Percentiles rank a stretch among this genome's conserved stretches.
These are phyloP conservation scores for Termitomyces sp. DNA, from an alignment of 768 basidiomycete species.

Conservation along the genomic window DNA sequence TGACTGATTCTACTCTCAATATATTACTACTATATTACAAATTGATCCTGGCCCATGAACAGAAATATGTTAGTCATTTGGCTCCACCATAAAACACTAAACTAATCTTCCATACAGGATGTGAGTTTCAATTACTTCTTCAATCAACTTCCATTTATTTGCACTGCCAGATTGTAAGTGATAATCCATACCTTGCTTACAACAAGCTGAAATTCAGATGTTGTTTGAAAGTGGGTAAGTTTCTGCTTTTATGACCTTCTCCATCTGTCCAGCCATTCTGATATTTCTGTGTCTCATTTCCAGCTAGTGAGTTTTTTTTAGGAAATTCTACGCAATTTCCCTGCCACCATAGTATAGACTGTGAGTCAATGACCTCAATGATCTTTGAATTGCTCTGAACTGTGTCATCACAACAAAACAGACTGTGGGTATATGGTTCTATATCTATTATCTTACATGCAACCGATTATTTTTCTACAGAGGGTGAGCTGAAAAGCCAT, in stretches of 20 bases:
- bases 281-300: neutral
- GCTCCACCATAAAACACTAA: neutral
- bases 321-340: too few species aligned
- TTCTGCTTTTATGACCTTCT: too few species aligned
- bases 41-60: neutral
- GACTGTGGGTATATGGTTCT: too few species aligned
- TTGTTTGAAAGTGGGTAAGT: neutral
- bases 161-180: neutral
- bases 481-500: too few species aligned
- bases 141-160: neutral
- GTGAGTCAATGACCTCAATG: neutral
- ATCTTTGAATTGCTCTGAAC: neutral
- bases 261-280: too few species aligned
- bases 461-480: too few species aligned
- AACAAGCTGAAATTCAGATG: neutral
- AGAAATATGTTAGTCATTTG: neutral
- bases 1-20: too few species aligned
- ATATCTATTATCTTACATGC: too few species aligned
- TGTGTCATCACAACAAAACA: neutral
- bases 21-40: too few species aligned
- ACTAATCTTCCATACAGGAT: neutral
- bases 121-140: neutral
- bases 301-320: too few species aligned
- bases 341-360: neutral
- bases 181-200: neutral